Conservation (phyloP, 2,329 filamentous ascomycete genomes). For the Exophiala oligosperma region DNA sequence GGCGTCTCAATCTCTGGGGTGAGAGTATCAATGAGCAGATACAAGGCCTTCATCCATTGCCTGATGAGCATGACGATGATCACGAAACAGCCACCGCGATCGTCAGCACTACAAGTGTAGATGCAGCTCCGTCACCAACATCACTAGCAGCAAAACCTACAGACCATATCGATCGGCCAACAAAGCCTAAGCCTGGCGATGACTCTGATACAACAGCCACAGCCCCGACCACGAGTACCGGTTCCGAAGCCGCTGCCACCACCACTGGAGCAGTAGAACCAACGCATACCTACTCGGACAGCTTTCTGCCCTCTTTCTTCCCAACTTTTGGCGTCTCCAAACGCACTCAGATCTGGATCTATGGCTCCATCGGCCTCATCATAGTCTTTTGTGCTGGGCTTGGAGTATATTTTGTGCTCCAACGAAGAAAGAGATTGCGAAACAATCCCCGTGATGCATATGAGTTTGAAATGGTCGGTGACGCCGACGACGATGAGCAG, state of each 20-base stretch:
- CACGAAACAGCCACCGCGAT: conserved; percentile 61
- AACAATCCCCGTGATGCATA: conserved; percentile 79
- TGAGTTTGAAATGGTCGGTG: conserved; percentile 90
- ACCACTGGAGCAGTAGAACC: conserved; percentile 29
- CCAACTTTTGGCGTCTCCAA: conserved; percentile 88
- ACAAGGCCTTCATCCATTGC: conserved; percentile 75
- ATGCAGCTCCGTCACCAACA: conserved; percentile 48
- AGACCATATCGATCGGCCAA: conserved; percentile 66
- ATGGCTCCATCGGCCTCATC: conserved; percentile 81
- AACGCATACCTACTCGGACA: conserved; percentile 43
- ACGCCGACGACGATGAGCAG: conserved; percentile 67
- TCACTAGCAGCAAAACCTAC: conserved; percentile 50
- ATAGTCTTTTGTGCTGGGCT: conserved; percentile 78
- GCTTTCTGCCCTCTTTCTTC: conserved; percentile 79
- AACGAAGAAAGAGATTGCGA: conserved; percentile 72
- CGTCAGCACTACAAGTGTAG: conserved; percentile 64
- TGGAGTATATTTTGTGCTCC: conserved; percentile 77
- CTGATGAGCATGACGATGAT: conserved; percentile 77
- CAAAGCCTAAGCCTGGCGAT: conserved; percentile 57
- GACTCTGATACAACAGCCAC: conserved; percentile 31
- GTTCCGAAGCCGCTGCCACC: conserved; percentile 34
- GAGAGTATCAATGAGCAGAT: conserved; percentile 76
- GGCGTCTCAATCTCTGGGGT: conserved; percentile 93
- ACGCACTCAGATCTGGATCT: conserved; percentile 91
- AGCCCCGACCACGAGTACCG: conserved; percentile 31